Base-by-base conservation (phyloP, 345 rosid species). In the Fremontodendron californicum region DNA sequence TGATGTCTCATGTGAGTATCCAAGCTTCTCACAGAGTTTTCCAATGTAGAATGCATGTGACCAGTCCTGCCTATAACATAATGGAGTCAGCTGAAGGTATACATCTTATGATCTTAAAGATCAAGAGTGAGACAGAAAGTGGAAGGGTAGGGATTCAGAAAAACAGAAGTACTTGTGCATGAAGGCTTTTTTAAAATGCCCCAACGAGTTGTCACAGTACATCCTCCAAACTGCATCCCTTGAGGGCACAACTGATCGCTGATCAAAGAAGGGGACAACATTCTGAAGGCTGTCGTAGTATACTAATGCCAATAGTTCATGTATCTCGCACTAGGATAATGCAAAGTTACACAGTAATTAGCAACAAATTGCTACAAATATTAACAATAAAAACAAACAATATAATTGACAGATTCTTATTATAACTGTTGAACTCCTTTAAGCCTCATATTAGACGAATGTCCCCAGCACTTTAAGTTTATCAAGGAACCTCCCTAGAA, bases 281-380 rank as follows among this genome's bases (percentile, higher is more conserved):
- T 90, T 92, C 90, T 95, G 99, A 83, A 95, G 90, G 91, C 97
- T 89, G 90, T 95, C 99, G 82, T 95, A 95, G 90, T 90, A 92
- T 63, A 95, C 99, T 79, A 95, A 86, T 23, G 99, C 99, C 93
- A 95, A 82, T 77, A 92, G 80, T 88, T 95, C 98, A 51, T 92
- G 98, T 83, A 92, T 90, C 88, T 95, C 97, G 69, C 96, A 82
- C 99, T 95, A 83, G 75, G 81, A 83, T 74, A 63, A 84, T 68
- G 81, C 33, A 84, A 83, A 85, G 66, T 45, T 51, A 39, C 71
- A 54, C 23, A 65, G 66, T 68, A 66, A 78, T 83, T 71, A 84
- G 37, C 82, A 78, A 78, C 25, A 77, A 57, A 33, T 58, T 21
- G 39, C 43, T 29, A 74, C 58, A 80, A 51, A 60, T 33, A 31